phyloP scores from a whole-genome alignment of 2,329 filamentous ascomycete genomes.

The Ramichloridium luteum region DNA sequence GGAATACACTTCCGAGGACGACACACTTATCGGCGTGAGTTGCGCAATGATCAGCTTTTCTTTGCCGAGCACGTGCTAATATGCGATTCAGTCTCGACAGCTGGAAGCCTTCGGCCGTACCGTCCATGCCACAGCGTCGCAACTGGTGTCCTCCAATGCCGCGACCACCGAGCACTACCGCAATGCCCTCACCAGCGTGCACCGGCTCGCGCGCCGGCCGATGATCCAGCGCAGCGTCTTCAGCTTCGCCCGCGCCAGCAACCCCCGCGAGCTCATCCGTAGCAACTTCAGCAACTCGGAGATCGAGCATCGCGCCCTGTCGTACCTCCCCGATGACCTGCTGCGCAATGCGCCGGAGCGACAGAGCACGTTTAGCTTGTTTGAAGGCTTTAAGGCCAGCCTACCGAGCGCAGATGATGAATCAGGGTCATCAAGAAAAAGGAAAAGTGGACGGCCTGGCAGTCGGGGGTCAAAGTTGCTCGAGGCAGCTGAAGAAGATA shows the following conservation, averaged over 20 bases:
- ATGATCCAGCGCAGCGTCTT: constrained; percentile 81
- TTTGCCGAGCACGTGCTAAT: neutral
- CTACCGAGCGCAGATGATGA: constrained; percentile 52
- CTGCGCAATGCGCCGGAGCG: constrained; percentile 79
- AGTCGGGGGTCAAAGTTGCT: constrained; percentile 68
- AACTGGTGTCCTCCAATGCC: constrained; percentile 55
- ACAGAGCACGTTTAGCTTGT: constrained; percentile 78
- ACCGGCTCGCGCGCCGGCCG: constrained; percentile 76
- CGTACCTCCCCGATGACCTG: constrained; percentile 80
- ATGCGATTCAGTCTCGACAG: constrained; percentile 55
- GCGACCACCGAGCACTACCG: constrained; percentile 56
- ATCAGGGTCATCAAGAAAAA: constrained; percentile 39
- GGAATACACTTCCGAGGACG: constrained; percentile 12
- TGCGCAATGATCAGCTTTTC: neutral
- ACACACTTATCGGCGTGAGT: constrained; percentile 14
- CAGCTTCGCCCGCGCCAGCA: constrained; percentile 67
- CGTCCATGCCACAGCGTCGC: constrained; percentile 83
- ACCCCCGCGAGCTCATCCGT: constrained; percentile 85
- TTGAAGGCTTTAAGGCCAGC: constrained; percentile 90
- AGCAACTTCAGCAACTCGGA: constrained; percentile 81
- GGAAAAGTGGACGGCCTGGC: constrained; percentile 52
- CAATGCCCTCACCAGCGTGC: constrained; percentile 74
- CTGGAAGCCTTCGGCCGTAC: constrained; percentile 89
- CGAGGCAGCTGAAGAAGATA: constrained; percentile 42
- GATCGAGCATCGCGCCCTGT: constrained; percentile 85